These are phyloP conservation scores for Veloboletus limbatus DNA, from an alignment of 1,284 basidiomycete species.

Conservation along the genomic window DNA sequence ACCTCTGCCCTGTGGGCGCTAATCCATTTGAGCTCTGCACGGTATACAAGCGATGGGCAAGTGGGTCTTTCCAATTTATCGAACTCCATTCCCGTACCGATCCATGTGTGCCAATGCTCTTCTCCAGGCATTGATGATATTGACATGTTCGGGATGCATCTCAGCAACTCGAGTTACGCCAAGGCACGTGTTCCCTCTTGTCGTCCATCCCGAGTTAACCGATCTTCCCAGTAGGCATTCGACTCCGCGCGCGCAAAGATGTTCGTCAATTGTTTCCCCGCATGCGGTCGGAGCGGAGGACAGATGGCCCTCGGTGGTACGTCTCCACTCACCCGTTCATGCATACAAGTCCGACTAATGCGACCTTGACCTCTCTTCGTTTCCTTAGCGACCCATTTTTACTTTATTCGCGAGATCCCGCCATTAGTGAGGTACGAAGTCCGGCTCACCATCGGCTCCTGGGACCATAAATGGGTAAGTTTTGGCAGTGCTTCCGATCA, in stretches of 20 bases:
- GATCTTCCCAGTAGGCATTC: constrained; percentile 31
- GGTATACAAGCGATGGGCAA: constrained; percentile 50
- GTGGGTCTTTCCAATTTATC: constrained; percentile 39
- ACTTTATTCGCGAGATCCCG: constrained; percentile 78
- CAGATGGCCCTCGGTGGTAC: constrained; percentile 70
- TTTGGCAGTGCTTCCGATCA: no score
- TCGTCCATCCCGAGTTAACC: background rate
- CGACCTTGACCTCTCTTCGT: background rate
- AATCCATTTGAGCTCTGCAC: constrained; percentile 50
- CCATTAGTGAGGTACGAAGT: constrained; percentile 71
- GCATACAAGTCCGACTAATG: constrained; percentile 2
- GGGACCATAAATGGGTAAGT: constrained; percentile 85
- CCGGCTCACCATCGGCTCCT: constrained; percentile 60
- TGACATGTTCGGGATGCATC: constrained; percentile 61
- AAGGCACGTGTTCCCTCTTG: constrained; percentile 43
- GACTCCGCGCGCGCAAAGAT: constrained; percentile 44
- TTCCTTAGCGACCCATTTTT: constrained; percentile 63
- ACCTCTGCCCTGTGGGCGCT: constrained; percentile 51
- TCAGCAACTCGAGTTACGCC: constrained; percentile 76
- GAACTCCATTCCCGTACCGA: background rate
- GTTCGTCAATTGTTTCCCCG: constrained; percentile 53
- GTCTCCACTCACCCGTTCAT: background rate
- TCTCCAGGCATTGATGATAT: constrained; percentile 61
- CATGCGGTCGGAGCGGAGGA: constrained; percentile 61
- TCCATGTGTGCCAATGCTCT: background rate